Percentiles rank a stretch among this genome's conserved stretches.
phyloP scores from a whole-genome alignment of 257 asterid species.

The Ehretia macrophylla region DNA sequence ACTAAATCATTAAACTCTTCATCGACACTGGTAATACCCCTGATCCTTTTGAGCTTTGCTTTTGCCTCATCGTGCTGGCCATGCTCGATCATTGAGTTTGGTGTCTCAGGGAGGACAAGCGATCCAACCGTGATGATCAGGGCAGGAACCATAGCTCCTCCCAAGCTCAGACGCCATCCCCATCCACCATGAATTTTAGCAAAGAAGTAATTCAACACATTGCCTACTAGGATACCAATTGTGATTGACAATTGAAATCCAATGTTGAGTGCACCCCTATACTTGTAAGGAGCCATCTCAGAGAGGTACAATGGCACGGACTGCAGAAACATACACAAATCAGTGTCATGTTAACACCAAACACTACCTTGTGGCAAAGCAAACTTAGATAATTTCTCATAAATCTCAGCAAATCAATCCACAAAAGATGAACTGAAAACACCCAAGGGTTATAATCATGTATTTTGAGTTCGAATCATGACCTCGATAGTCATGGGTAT shows the following conservation, averaged over 20 bases:
- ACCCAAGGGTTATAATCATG: too few species aligned
- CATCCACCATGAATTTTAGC: slow-evolving; percentile 46
- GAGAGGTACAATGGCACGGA: slow-evolving; percentile 63
- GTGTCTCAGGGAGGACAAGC: slow-evolving; percentile 74
- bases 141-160: slow-evolving; percentile 88
- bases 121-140: slow-evolving; percentile 67
- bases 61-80: slow-evolving; percentile 52
- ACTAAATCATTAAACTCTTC: slow-evolving; percentile 70
- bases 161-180: slow-evolving; percentile 85
- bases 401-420: too few species aligned
- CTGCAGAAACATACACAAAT: slow-evolving; percentile 24
- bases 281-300: slow-evolving; percentile 65
- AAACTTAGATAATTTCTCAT: too few species aligned
- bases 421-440: too few species aligned
- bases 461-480: too few species aligned
- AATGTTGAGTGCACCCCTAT: slow-evolving; percentile 58
- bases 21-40: slow-evolving; percentile 52
- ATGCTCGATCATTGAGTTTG: slow-evolving; percentile 78
- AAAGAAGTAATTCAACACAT: slow-evolving; percentile 48
- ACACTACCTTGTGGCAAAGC: too few species aligned
- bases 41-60: slow-evolving; percentile 36
- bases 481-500: too few species aligned
- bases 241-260: slow-evolving; percentile 55
- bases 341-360: not conserved
- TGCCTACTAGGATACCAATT: slow-evolving; percentile 42